Percentiles rank a stretch among this genome's conserved stretches.
These are phyloP conservation scores for Plasmodium gonderi DNA, from an alignment of 169 alveolate genomes.

Conservation along the genomic window DNA sequence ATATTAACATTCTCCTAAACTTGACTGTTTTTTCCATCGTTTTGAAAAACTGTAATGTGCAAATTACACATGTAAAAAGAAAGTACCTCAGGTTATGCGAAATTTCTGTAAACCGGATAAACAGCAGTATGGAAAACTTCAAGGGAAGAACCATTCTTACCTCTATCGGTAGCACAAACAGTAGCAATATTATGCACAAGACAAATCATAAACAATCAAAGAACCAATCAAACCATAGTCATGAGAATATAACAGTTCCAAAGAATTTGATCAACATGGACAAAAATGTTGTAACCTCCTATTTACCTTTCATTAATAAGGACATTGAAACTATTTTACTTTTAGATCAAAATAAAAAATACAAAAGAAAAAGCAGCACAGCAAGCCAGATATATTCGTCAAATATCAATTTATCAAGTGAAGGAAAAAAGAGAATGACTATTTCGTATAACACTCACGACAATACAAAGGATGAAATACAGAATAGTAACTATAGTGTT, in stretches of 20 bases:
- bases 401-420: neutral
- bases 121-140: neutral
- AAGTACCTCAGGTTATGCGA: constrained; percentile 13
- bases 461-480: neutral
- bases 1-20: constrained; percentile 32
- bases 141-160: neutral
- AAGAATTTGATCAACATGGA: constrained; percentile 6
- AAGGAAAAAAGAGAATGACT: neutral
- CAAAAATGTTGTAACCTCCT: constrained; percentile 39
- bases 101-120: neutral
- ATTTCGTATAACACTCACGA: neutral
- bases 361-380: constrained; percentile 8
- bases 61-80: constrained; percentile 38
- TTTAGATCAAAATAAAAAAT: neutral
- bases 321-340: constrained; percentile 41
- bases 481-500: neutral
- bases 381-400: neutral
- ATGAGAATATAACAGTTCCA: neutral
- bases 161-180: neutral
- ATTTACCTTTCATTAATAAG: constrained; percentile 63
- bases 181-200: neutral
- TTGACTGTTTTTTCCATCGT: constrained; percentile 50
- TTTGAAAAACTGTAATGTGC: constrained; percentile 51
- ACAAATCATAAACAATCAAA: neutral
- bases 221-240: neutral